Conservation (phyloP, 345 rosid species). For the Euphorbia peplus region DNA sequence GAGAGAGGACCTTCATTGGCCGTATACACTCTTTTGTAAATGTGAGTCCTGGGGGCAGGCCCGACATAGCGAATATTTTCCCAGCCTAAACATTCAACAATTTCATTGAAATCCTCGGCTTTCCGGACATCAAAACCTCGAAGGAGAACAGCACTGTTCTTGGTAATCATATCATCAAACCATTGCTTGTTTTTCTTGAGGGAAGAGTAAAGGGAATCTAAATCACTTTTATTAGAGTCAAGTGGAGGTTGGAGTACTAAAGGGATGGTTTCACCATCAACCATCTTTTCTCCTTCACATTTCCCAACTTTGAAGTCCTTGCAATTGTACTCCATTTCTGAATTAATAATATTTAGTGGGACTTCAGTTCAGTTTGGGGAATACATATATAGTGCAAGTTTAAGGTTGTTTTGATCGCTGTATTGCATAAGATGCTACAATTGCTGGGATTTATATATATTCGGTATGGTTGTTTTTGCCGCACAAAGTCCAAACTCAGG, state of each 20-base stretch:
- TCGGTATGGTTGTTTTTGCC: too few species aligned
- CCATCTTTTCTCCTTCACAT: slow-evolving; percentile 60
- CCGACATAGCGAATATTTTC: slow-evolving; percentile 56
- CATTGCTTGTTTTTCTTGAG: slow-evolving; percentile 45
- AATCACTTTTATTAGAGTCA: slow-evolving; percentile 20
- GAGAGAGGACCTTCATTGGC: slow-evolving; percentile 75
- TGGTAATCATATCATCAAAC: slow-evolving; percentile 58
- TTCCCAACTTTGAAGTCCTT: slow-evolving; percentile 53
- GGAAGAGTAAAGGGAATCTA: slow-evolving; percentile 33
- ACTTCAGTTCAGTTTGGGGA: neutral
- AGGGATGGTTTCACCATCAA: slow-evolving; percentile 60
- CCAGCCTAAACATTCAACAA: slow-evolving; percentile 54
- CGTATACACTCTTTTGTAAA: slow-evolving; percentile 58
- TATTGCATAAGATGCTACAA: neutral
- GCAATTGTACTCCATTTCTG: slow-evolving; percentile 33
- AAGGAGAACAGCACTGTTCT: slow-evolving; percentile 56
- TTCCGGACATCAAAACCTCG: slow-evolving; percentile 49
- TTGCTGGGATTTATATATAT: too few species aligned
- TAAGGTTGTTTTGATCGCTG: slow-evolving; percentile 5
- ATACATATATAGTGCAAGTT: slow-evolving; percentile 16
- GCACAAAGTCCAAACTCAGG: too few species aligned
- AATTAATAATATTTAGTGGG: too few species aligned
- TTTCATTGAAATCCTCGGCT: slow-evolving; percentile 53
- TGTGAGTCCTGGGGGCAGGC: slow-evolving; percentile 55
- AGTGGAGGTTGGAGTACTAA: slow-evolving; percentile 44